Base-by-base conservation (phyloP, 805 yeast genomes). In the Candida quercuum region DNA sequence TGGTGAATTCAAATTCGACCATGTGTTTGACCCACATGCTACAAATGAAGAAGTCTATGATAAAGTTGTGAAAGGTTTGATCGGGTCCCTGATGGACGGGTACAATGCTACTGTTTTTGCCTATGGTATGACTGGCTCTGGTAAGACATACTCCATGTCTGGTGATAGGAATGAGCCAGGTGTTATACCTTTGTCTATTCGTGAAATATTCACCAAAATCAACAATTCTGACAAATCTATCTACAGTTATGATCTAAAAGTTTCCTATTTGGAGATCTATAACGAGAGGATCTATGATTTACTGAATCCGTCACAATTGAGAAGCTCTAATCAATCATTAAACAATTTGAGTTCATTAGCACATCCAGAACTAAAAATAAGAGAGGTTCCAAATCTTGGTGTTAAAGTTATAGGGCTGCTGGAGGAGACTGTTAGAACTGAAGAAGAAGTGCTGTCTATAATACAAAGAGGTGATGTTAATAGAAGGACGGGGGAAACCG, bases 81-180 rank as follows among this genome's bases (percentile, higher is more conserved):
- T 71, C 27, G 64, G 54, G 45, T 75, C 70, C 56, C 77, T 74
- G 43, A 69, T 71, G 49, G 79, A 78, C 13, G 96, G 96, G 0
- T 89, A 64, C 58, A 87, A 87, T 52, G 89, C 89, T 13, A 88
- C 96, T 0, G 77, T 89, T 1, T 87, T 91, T 57, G 97, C 98
- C 0, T 91, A 93, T 55, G 99, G 99, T 3, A 98, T 91, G 64
- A 93, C 99, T 0, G 96, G 93, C 0, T 82, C 97, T 0, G 99
- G 99, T 5, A 93, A 93, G 56, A 91, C 98, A 0, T 83, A 67
- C 57, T 93, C 99, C 1, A 93, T 93, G 98, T 72, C 87, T 76
- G 69, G 69, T 36, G 67, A 76, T 27, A 32, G 34, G 3, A 62
- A 72, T 15, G 60, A 62, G 3, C 82, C 81, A 47, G 98, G 99